Percentiles rank a stretch among this genome's conserved stretches.
Conservation (phyloP, 2,329 filamentous ascomycete genomes). For the Colletotrichum cuscutae region DNA sequence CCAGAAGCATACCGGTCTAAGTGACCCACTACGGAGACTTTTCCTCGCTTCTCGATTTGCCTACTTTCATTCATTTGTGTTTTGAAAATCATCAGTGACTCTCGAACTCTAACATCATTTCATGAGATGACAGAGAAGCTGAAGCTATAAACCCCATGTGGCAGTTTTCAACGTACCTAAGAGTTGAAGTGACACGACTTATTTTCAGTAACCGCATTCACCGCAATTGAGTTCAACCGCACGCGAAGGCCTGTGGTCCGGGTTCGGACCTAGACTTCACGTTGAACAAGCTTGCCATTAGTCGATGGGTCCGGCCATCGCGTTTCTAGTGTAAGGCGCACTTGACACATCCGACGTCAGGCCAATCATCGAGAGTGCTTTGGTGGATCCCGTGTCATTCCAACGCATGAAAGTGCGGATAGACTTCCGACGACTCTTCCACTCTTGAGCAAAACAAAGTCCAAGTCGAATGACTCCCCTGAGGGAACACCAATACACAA, state of each 20-base stretch:
- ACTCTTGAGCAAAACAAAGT: constrained; percentile 9
- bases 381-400: neutral
- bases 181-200: neutral
- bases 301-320: neutral
- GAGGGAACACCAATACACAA: neutral
- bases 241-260: neutral
- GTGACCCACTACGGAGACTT: neutral
- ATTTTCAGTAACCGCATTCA: neutral
- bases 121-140: neutral
- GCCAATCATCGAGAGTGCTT: constrained; percentile 4
- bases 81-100: neutral
- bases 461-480: neutral
- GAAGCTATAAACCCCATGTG: neutral
- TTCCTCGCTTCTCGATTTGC: neutral
- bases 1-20: neutral
- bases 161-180: neutral
- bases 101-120: neutral
- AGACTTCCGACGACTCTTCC: constrained; percentile 6
- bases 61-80: neutral
- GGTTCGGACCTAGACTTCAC: neutral
- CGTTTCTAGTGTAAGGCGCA: constrained; percentile 27
- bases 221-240: too few species aligned
- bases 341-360: constrained; percentile 9
- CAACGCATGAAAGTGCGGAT: constrained; percentile 1
- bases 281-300: neutral